Evolutionary conservation across 805 yeast genomes (phyloP), one percentile per base, ranked within the genome.

Genomic region (Wickerhamomyces bisporus): DNA sequence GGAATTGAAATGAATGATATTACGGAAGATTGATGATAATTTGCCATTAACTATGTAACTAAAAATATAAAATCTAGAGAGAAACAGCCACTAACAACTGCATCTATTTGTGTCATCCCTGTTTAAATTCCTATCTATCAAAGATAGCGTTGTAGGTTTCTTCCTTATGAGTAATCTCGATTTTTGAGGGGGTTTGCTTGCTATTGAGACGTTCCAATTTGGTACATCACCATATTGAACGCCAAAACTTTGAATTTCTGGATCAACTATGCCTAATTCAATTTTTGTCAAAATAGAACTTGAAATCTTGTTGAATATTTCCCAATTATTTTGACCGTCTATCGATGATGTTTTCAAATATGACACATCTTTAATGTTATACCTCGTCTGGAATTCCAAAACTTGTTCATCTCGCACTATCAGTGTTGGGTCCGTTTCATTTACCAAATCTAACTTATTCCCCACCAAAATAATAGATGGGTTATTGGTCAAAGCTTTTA

Each of bases 141-240:
- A 39, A 15, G 47, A 42, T 11, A 48, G 32, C 4, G 50, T 45
- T 2, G 49, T 47, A 11, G 36, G n/a, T 20, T 47, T 47, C 28
- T 44, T 35, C 23, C 43, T 27, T 24, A 45, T 34, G 12, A 36
- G 23, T 17, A 30, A 35, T 4, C 33, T 33, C 30, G 12, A 33
- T 30, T 35, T 26, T 3, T 14, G 18, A 19, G 43, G 21, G 5
- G 43, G 19, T n/a, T 20, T 30, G 27, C 39, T 36, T 5, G 30
- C 28, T n/a, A 31, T n/a, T 12, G 32, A 31, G 5, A 19, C 20
- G 34, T 62, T 67, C 65, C 66, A 58, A 14, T 53, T 50, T 4
- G 68, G 64, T 5, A 47, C 26, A 35, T 68, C 71, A n/a, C 78
- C 78, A 41, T 70, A 72, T 42, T 73, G 78, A 3, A 72, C 75